Percentiles rank a stretch among this genome's conserved stretches.
Conservation (phyloP, 2,329 filamentous ascomycete species). For the Fusarium sp. region DNA sequence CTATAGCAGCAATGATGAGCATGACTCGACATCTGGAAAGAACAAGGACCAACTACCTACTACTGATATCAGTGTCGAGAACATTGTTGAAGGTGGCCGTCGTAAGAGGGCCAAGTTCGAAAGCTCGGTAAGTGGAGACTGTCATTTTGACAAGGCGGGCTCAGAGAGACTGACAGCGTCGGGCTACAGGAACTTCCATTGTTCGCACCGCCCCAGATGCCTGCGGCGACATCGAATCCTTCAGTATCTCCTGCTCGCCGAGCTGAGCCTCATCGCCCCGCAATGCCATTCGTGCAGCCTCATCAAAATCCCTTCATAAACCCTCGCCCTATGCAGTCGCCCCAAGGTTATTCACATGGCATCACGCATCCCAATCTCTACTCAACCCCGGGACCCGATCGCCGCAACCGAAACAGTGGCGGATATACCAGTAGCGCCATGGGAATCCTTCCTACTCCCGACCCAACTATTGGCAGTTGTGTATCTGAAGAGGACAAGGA, state of each 20-base stretch:
- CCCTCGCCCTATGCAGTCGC: constrained; percentile 81
- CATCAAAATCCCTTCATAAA: constrained; percentile 84
- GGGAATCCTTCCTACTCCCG: constrained; percentile 86
- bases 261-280: constrained; percentile 74
- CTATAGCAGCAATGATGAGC: constrained; percentile 88
- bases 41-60: constrained; percentile 89
- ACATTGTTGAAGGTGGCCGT: constrained; percentile 96
- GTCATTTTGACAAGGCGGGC: constrained; percentile 36
- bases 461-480: constrained; percentile 96
- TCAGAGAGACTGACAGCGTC: constrained; percentile 45
- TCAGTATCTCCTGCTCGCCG: constrained; percentile 93
- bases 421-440: constrained; percentile 59
- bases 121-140: constrained; percentile 82
- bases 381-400: constrained; percentile 70
- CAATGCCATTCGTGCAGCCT: constrained; percentile 79
- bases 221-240: constrained; percentile 94
- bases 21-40: constrained; percentile 77
- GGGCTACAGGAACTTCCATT: constrained; percentile 84
- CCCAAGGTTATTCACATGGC: constrained; percentile 75
- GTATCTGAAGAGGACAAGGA: constrained; percentile 96
- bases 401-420: constrained; percentile 73
- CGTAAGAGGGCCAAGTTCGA: constrained; percentile 95
- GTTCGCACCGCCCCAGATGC: constrained; percentile 94
- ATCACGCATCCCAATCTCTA: constrained; percentile 64
- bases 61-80: constrained; percentile 97